These are phyloP conservation scores for Zizania latifolia DNA, from an alignment of 176 grass and related monocot species.

Conservation along the genomic window DNA sequence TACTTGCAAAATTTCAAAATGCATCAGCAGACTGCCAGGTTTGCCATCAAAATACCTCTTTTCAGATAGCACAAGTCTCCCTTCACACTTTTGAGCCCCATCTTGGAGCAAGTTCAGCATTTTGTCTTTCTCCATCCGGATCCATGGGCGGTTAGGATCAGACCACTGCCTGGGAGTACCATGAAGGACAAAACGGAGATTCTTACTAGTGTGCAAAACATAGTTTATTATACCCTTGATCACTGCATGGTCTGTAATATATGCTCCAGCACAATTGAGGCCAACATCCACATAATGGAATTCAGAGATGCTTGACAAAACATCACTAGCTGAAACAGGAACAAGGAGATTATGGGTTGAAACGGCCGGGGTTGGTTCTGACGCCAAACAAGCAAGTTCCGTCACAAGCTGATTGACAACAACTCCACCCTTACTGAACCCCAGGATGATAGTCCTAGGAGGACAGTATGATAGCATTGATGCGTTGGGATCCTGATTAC, in stretches of 20 bases:
- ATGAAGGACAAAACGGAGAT: conserved; percentile 50
- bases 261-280: conserved; percentile 75
- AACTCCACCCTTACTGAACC: conserved; percentile 88
- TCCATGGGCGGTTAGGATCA: conserved; percentile 49
- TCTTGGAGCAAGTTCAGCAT: conserved; percentile 45
- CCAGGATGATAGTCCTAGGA: conserved; percentile 61
- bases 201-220: conserved; percentile 9
- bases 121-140: conserved; percentile 38
- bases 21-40: conserved; percentile 46
- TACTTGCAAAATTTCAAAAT: conserved; percentile 63
- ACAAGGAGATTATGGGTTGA: conserved; percentile 19
- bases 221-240: conserved; percentile 44
- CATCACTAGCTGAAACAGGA: conserved; percentile 35
- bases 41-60: conserved; percentile 43
- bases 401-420: conserved; percentile 78
- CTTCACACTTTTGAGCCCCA: conserved; percentile 27
- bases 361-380: neutral
- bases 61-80: conserved; percentile 33
- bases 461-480: neutral
- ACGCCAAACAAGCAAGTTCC: conserved; percentile 53
- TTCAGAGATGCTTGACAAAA: conserved; percentile 63
- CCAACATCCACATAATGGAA: conserved; percentile 87
- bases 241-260: conserved; percentile 49
- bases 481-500: conserved; percentile 14
- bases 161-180: conserved; percentile 69